A percentile compares a stretch with the other conserved stretches of the same genome.
phyloP scores from a whole-genome alignment of 1,284 basidiomycete species.

The Ustanciosporium gigantosporum region DNA sequence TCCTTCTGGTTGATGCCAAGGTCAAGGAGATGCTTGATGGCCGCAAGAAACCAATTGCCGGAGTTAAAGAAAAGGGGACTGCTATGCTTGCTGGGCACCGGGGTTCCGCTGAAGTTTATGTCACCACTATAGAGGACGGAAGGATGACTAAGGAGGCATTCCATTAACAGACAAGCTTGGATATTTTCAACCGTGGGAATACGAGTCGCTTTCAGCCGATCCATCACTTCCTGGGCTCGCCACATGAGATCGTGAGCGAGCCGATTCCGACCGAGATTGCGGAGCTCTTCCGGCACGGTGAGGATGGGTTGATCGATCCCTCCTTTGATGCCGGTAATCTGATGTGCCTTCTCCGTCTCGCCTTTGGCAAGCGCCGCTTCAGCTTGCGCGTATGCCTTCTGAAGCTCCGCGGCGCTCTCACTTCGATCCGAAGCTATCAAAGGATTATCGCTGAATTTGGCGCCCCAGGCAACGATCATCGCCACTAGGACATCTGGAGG shows the following conservation, averaged over 20 bases:
- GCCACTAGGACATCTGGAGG: conserved; percentile 75
- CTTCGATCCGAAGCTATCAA: conserved; percentile 76
- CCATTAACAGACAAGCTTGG: conserved; percentile 44
- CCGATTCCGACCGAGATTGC: conserved; percentile 68
- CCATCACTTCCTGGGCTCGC: conserved; percentile 63
- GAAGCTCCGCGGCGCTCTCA: conserved; percentile 64
- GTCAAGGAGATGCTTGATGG: conserved; percentile 44
- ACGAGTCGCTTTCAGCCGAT: conserved; percentile 80
- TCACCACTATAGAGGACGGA: conserved; percentile 28
- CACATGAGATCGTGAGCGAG: conserved; percentile 77
- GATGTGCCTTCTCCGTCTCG: conserved; percentile 27
- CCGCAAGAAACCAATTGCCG: conserved; percentile 44
- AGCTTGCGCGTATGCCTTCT: conserved; percentile 25
- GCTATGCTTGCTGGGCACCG: conserved; percentile 19
- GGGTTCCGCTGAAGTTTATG: conserved; percentile 17
- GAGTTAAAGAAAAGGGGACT: conserved; percentile 19
- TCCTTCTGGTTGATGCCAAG: conserved; percentile 43
- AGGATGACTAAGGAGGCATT: conserved; percentile 35
- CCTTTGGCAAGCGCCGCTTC: conserved; percentile 29
- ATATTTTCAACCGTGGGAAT: conserved; percentile 78
- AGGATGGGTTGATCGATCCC: conserved; percentile 40
- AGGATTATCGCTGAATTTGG: conserved; percentile 85
- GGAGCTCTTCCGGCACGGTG: conserved; percentile 28
- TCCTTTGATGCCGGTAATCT: conserved; percentile 37
- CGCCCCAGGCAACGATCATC: conserved; percentile 86